Evolutionary conservation across 164 flowering plant species (phyloP).

Genomic region (Macadamia integrifolia): DNA sequence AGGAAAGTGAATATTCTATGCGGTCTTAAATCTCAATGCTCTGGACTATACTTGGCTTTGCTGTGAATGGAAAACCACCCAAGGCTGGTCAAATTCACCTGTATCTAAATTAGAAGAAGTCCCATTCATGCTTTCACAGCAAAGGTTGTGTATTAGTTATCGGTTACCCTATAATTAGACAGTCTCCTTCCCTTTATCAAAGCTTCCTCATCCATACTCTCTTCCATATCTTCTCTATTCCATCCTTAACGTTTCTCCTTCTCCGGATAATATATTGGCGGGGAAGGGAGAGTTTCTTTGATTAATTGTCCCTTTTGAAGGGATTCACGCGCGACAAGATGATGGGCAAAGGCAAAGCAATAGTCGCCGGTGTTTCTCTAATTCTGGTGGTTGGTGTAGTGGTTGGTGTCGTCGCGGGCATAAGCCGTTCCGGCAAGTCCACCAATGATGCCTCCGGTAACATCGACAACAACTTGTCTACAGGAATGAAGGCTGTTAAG

Average conservation of each 20-base stretch:
- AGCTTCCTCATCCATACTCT: neutral
- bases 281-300: neutral
- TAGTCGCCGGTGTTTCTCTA: slow-evolving; percentile 19
- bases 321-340: neutral
- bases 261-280: neutral
- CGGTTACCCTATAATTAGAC: too few species aligned
- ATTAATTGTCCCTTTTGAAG: neutral
- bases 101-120: neutral
- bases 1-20: too few species aligned
- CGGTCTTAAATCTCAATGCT: too few species aligned
- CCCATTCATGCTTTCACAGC: too few species aligned
- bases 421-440: neutral
- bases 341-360: slow-evolving; percentile 12
- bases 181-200: neutral
- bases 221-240: too few species aligned
- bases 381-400: slow-evolving; percentile 38
- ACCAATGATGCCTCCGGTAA: neutral
- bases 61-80: neutral
- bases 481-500: slow-evolving; percentile 27
- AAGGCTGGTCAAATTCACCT: neutral
- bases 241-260: neutral
- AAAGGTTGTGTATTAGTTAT: too few species aligned
- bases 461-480: neutral
- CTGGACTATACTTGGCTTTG: neutral
- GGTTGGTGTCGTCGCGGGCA: slow-evolving; percentile 24